Evolutionary conservation across 495 filamentous ascomycete species (phyloP).

Genomic region (Neurospora pannonica): DNA sequence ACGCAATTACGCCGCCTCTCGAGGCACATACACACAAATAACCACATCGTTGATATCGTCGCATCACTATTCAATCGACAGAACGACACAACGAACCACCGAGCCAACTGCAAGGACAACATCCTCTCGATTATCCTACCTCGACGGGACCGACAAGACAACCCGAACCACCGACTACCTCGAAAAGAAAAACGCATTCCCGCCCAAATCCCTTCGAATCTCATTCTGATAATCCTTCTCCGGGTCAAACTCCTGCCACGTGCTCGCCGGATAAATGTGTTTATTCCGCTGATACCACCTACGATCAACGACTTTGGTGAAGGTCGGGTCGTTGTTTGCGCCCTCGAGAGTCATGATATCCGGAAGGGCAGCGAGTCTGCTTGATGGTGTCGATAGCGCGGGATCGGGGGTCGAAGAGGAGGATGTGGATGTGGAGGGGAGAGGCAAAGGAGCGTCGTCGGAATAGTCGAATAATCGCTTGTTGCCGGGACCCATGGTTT

Average conservation of each 20-base stretch:
- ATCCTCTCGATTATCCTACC: no score
- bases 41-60: background rate
- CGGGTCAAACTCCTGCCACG: constrained; percentile 93
- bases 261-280: constrained; percentile 91
- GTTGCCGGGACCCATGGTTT: constrained; percentile 58
- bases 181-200: constrained; percentile 91
- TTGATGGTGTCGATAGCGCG: constrained; percentile 17
- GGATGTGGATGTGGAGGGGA: background rate
- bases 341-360: constrained; percentile 56
- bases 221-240: constrained; percentile 75
- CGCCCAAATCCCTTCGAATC: constrained; percentile 71
- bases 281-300: constrained; percentile 97
- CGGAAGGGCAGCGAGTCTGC: constrained; percentile 19
- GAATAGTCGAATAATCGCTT: constrained; percentile 70
- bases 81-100: background rate
- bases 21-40: background rate
- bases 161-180: constrained; percentile 8
- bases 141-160: no score
- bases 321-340: constrained; percentile 62
- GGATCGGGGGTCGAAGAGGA: constrained; percentile 35
- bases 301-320: constrained; percentile 93
- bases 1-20: background rate
- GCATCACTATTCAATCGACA: background rate
- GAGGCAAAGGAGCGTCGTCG: constrained; percentile 33
- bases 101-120: no score